Evolutionary conservation across 805 yeast species (phyloP), one percentile per base, ranked within the genome.

Genomic region (Candida sonorensis): DNA sequence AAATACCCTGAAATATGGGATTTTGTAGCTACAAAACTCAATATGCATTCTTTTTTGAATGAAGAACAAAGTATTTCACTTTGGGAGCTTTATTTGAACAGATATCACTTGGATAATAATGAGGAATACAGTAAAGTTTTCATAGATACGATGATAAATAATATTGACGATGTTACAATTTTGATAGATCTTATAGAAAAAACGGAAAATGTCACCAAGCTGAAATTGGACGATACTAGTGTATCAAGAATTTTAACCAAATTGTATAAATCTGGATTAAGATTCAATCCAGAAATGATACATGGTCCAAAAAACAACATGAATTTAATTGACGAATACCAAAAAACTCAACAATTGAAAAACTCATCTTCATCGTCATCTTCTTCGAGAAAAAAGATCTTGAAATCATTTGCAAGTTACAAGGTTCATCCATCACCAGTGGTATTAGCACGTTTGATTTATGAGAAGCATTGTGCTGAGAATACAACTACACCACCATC

Each of bases 1-100:
- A 27, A 31, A 10, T 55, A 53, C 31, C 59, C 59, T 2, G 61
- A 56, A 31, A 29, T 55, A 17, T 56, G 61, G 61, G 27, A 44
- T 7, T 47, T 55, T 27, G 46, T 53, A 2, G 23, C 48, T 4
- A 39, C 38, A n/a, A 56, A 55, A 27, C 27, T 56, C 15, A 41
- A 40, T 27, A 36, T 44, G 22, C 48, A 47, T 28, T 17, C 35
- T 1, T 21, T 45, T 17, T 18, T 50, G 10, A 28, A 36, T n/a
- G 44, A 39, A 13, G 36, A 30, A 15, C 32, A 38, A 14, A 34
- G 46, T n/a, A 17, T 30, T 0, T 34, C 34, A 4, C 21, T 55
- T 8, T 42, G 49, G 38, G 29, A 37, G 8, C 31, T 45, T 10
- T 53, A 51, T 30, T 11, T 45, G 3, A 12, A 12, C 6, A 10